phyloP scores from a whole-genome alignment of 495 filamentous ascomycete species.

The Podospora conica region DNA sequence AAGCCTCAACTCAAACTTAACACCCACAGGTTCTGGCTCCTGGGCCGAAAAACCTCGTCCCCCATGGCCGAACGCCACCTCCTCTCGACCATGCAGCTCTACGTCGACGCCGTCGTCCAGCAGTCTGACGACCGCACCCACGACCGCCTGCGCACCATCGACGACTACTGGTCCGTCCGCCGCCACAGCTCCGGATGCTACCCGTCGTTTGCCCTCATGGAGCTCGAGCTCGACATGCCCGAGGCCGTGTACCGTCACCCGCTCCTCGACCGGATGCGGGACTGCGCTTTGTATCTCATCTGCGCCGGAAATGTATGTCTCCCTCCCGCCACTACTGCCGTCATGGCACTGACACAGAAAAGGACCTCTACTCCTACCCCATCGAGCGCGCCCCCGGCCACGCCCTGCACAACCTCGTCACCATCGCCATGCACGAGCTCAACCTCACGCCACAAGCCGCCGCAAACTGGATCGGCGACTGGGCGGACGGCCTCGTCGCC shows the following conservation, averaged over 20 bases:
- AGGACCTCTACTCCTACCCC: slow-evolving; percentile 7
- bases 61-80: slow-evolving; percentile 8
- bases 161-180: slow-evolving; percentile 1
- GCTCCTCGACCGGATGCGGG: background rate
- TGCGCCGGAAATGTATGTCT: background rate
- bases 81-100: slow-evolving; percentile 3
- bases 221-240: slow-evolving; percentile 6
- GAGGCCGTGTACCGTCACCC: slow-evolving; percentile 4
- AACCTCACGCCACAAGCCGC: background rate
- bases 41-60: background rate
- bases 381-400: slow-evolving; percentile 2
- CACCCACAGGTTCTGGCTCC: slow-evolving; percentile 4
- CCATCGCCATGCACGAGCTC: slow-evolving; percentile 1
- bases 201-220: slow-evolving; percentile 4
- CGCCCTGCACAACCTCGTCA: slow-evolving; percentile 10
- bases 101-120: slow-evolving; percentile 5
- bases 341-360: too few species aligned
- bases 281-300: background rate
- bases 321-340: background rate
- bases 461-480: background rate
- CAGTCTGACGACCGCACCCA: background rate
- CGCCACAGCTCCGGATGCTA: slow-evolving; percentile 6
- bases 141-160: slow-evolving; percentile 3
- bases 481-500: background rate
- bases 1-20: too few species aligned